Conservation (phyloP, 768 basidiomycete species). For the Sporobolomyces phaffii region DNA sequence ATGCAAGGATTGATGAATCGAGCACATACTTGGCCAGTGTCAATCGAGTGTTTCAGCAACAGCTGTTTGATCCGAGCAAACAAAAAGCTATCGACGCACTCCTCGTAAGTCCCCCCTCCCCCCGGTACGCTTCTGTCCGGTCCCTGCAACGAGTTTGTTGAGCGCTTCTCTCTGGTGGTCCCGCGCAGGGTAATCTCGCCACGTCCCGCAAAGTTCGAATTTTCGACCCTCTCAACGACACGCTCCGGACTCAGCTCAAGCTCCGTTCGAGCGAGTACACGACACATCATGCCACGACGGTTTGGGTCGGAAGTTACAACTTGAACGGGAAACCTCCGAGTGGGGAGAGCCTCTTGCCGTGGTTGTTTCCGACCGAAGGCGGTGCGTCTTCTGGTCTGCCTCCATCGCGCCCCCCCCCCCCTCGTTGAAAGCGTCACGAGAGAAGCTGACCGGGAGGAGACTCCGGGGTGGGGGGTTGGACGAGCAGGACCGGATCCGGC, state of each 20-base stretch:
- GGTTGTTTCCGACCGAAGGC: slow-evolving; percentile 72
- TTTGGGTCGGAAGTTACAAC: slow-evolving; percentile 94
- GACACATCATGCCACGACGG: slow-evolving; percentile 59
- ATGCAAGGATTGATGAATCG: too few species aligned
- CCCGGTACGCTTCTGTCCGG: too few species aligned
- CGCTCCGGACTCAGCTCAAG: slow-evolving; percentile 65
- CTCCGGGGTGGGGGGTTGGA: too few species aligned
- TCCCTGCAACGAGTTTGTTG: background rate
- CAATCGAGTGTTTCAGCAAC: slow-evolving; percentile 88
- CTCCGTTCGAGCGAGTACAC: slow-evolving; percentile 77
- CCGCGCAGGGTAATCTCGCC: slow-evolving; percentile 78
- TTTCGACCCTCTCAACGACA: slow-evolving; percentile 88
- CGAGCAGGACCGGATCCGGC: slow-evolving; percentile 60
- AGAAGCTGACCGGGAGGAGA: too few species aligned
- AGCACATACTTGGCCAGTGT: too few species aligned
- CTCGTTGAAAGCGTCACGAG: too few species aligned
- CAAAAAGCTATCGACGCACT: slow-evolving; percentile 94
- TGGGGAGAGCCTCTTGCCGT: slow-evolving; percentile 73
- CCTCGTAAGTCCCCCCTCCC: slow-evolving; percentile 58
- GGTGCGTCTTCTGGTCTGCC: slow-evolving; percentile 52
- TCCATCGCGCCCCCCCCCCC: too few species aligned
- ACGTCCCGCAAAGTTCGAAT: slow-evolving; percentile 81
- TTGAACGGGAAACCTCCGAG: slow-evolving; percentile 77
- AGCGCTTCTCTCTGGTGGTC: background rate
- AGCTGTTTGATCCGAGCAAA: slow-evolving; percentile 92